These are phyloP conservation scores for Colletotrichum liriopes DNA, from an alignment of 2,329 filamentous ascomycete species.

Conservation along the genomic window DNA sequence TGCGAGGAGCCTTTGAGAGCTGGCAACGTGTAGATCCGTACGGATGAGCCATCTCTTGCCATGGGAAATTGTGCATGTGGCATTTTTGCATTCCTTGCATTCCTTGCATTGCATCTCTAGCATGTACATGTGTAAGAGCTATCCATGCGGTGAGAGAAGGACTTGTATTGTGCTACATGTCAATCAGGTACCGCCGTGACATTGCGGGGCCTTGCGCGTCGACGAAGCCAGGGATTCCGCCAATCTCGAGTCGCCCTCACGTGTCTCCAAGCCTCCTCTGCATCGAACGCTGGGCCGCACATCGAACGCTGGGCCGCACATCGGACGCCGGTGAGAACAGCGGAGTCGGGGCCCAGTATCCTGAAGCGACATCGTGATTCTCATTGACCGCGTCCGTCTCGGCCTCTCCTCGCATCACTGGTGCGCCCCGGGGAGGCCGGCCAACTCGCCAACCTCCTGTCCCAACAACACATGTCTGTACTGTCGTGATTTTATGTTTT, in stretches of 20 bases:
- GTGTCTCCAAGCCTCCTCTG: constrained; percentile 1
- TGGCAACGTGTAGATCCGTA: neutral
- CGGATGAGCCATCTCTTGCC: neutral
- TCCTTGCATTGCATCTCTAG: neutral
- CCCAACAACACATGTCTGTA: neutral
- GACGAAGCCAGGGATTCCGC: constrained; percentile 25
- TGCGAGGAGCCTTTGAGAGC: neutral
- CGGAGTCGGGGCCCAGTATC: neutral
- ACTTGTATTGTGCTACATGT: neutral
- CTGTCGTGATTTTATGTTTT: neutral
- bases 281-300: constrained; percentile 21
- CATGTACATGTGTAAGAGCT: neutral
- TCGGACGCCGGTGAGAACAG: neutral
- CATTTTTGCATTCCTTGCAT: neutral
- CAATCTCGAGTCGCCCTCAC: constrained; percentile 23
- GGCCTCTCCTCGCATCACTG: neutral
- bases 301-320: constrained; percentile 22
- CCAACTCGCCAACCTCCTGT: neutral
- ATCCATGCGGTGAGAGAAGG: neutral
- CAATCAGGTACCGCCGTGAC: constrained; percentile 25
- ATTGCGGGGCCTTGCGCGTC: constrained; percentile 17
- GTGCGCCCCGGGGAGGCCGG: neutral
- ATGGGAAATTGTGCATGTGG: neutral
- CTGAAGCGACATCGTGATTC: neutral
- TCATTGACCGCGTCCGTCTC: neutral